Evolutionary conservation across 2,329 filamentous ascomycete genomes (phyloP), one percentile per base, ranked within the genome.

Genomic region (Fusarium newnesense): DNA sequence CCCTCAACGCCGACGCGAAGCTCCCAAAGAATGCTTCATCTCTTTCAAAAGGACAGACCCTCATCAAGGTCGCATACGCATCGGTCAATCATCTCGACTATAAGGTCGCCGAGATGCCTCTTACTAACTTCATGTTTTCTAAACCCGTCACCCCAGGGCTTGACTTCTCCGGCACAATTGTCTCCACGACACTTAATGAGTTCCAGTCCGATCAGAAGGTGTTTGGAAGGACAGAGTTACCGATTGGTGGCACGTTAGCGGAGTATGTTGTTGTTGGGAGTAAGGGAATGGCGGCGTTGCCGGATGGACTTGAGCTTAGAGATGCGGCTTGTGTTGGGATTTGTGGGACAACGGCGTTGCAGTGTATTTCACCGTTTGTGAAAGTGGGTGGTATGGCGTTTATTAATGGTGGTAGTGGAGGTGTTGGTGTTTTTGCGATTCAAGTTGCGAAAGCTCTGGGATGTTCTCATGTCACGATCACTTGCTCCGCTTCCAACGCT

Each of bases 31-130:
- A 12, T 9, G 26, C 63, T 7, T 16, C 36, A 5, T 49, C 62
- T 1, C 44, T 74, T 2, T 39, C 50, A 0, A 72, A 60, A 21
- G 68, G 64, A 9, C 44, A 72, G 7, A 68, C 68, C 0, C 58
- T 75, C 1, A 40, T 75, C 34, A 74, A 64, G 4, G 74, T 76
- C 4, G 63, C 73, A 4, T 76, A 75, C 15, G 60, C 69, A 32
- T 76, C 73, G 7, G 40, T 76, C 34, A 76, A 76, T 16, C 74
- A 76, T 24, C 69, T 76, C 5, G 70, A 76, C 44, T 76, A 73
- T 24, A 76, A 73, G 16, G 18, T 72, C 1, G 70, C 70, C 0
- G 74, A 76, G 1, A 74, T 76, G 70, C 70, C 74, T 7, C 30
- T 74, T 0, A 57, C 57, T 4, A 68, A 40, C 28, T 47, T 52